These are phyloP conservation scores for Ogataea allantospora DNA, from an alignment of 805 yeast species.

Conservation along the genomic window DNA sequence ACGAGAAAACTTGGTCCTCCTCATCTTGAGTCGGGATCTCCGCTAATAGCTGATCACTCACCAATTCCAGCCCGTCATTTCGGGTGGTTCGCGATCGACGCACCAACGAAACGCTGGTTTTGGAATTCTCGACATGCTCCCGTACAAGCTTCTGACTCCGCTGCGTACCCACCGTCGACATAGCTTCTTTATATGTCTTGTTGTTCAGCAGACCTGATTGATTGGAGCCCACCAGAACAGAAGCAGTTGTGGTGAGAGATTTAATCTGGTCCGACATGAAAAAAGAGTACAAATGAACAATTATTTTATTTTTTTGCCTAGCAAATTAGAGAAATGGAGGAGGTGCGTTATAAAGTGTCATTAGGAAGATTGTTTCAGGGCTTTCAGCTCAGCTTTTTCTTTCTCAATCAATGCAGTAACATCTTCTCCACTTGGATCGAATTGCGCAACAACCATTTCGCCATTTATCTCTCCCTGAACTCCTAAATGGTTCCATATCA, in stretches of 20 bases:
- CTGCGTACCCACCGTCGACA: conserved; percentile 34
- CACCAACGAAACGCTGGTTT: conserved; percentile 14
- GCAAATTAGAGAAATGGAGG: neutral
- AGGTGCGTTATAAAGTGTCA: no score
- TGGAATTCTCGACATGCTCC: conserved; percentile 19
- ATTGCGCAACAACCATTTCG: conserved; percentile 14
- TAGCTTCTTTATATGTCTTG: conserved; percentile 41
- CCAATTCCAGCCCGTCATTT: conserved; percentile 44
- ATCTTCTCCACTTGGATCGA: conserved; percentile 11
- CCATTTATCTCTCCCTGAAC: conserved; percentile 9
- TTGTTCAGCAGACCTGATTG: conserved; percentile 24
- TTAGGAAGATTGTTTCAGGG: conserved; percentile 35
- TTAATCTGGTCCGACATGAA: conserved; percentile 38
- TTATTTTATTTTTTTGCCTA: conserved; percentile 4
- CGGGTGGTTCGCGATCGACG: conserved; percentile 15
- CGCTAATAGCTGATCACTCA: conserved; percentile 60
- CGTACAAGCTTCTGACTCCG: conserved; percentile 26
- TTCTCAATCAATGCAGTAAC: conserved; percentile 40
- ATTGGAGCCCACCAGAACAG: conserved; percentile 42
- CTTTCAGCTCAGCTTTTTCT: conserved; percentile 46
- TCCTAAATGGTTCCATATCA: conserved; percentile 18
- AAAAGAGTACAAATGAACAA: conserved; percentile 2
- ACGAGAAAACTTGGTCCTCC: conserved; percentile 39
- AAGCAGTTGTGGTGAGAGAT: conserved; percentile 56
- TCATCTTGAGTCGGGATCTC: conserved; percentile 45